phyloP scores from a whole-genome alignment of 1,284 basidiomycete genomes.

The Tilletiopsis washingtonensis region DNA sequence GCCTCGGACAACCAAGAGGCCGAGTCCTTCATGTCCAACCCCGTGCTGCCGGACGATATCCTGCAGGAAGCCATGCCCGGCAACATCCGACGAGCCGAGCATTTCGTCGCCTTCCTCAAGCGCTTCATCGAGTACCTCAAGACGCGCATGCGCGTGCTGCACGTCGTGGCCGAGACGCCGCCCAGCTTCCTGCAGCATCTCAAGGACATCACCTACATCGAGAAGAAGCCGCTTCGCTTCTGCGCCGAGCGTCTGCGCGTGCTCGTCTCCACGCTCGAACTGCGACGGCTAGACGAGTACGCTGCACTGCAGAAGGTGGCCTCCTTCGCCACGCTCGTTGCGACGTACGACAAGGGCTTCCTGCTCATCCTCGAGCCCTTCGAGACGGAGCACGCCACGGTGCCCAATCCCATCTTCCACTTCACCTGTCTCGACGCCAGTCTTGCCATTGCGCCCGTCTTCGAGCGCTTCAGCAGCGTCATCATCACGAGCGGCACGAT shows the following conservation, averaged over 20 bases:
- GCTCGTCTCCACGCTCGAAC: slow-evolving; percentile 82
- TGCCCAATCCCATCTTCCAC: slow-evolving; percentile 98
- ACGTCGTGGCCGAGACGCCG: slow-evolving; percentile 99
- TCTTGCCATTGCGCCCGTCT: slow-evolving; percentile 93
- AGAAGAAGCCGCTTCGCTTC: slow-evolving; percentile 88
- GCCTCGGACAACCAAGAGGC: slow-evolving; percentile 58
- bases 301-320: slow-evolving; percentile 90
- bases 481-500: slow-evolving; percentile 99
- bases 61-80: slow-evolving; percentile 92
- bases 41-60: slow-evolving; percentile 89
- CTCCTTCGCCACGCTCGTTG: slow-evolving; percentile 88
- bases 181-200: slow-evolving; percentile 96
- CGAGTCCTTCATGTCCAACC: slow-evolving; percentile 74
- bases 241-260: slow-evolving; percentile 93
- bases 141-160: slow-evolving; percentile 96
- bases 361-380: slow-evolving; percentile 95
- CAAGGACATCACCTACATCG: slow-evolving; percentile 98
- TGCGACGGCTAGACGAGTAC: slow-evolving; percentile 85
- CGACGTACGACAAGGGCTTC: slow-evolving; percentile 98
- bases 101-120: slow-evolving; percentile 97
- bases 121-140: slow-evolving; percentile 98
- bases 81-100: slow-evolving; percentile 96
- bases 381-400: slow-evolving; percentile 96
- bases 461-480: slow-evolving; percentile 95
- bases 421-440: slow-evolving; percentile 96